These are phyloP conservation scores for Paraglomus brasilianum DNA, from an alignment of 192 early-diverging fungal species.

Conservation along the genomic window DNA sequence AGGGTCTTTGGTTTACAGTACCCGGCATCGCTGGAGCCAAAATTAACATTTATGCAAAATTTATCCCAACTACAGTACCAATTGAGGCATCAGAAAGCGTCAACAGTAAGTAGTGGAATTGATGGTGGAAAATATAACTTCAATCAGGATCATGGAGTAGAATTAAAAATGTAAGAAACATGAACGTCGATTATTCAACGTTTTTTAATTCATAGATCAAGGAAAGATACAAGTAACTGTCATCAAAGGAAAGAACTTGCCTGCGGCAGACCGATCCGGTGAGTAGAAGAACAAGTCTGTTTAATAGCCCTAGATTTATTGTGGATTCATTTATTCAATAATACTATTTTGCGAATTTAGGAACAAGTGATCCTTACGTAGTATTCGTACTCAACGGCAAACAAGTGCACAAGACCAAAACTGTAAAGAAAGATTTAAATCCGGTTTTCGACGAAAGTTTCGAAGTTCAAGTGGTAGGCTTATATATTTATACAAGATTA, in stretches of 20 bases:
- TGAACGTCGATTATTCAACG: too few species aligned
- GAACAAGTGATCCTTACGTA: slow-evolving; percentile 66
- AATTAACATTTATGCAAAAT: slow-evolving; percentile 40
- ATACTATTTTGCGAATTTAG: slow-evolving; percentile 40
- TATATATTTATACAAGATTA: neutral
- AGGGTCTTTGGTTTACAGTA: neutral
- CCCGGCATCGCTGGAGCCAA: neutral
- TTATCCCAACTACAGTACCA: slow-evolving; percentile 46
- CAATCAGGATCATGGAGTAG: too few species aligned
- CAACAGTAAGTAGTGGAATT: slow-evolving; percentile 42
- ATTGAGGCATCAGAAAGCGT: slow-evolving; percentile 50
- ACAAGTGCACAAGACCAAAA: slow-evolving; percentile 57
- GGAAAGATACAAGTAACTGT: slow-evolving; percentile 35
- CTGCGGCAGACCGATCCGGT: slow-evolving; percentile 35
- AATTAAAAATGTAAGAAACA: too few species aligned
- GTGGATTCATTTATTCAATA: slow-evolving; percentile 45
- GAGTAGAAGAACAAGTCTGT: slow-evolving; percentile 1
- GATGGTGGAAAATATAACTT: neutral
- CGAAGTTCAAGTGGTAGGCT: slow-evolving; percentile 35
- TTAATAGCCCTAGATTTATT: slow-evolving; percentile 30
- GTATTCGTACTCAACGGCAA: slow-evolving; percentile 58
- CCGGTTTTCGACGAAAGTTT: slow-evolving; percentile 51
- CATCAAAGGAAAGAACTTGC: slow-evolving; percentile 31
- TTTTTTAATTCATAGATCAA: slow-evolving; percentile 36
- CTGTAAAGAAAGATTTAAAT: slow-evolving; percentile 60